Percentiles rank a stretch among this genome's conserved stretches.
phyloP scores from a whole-genome alignment of 1,284 basidiomycete species.

The Lentinula novae-zelandiae region DNA sequence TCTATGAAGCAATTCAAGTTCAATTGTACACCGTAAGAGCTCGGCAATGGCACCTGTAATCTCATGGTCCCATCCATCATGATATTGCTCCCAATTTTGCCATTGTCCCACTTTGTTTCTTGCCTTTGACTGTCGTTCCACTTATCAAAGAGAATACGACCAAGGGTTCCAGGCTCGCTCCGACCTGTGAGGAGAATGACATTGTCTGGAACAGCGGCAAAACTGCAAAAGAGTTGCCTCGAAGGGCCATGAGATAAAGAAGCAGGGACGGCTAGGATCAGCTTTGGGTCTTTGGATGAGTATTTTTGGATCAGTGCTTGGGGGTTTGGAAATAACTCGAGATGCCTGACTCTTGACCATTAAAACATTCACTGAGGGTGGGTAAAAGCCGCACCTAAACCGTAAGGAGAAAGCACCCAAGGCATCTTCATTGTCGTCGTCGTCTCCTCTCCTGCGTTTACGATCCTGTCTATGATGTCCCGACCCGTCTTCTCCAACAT shows the following conservation, averaged over 20 bases:
- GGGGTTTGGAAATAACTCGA: slow-evolving; percentile 87
- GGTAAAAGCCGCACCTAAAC: slow-evolving; percentile 49
- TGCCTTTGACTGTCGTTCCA: slow-evolving; percentile 83
- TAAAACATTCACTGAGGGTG: slow-evolving; percentile 1
- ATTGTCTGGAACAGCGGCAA: slow-evolving; percentile 79
- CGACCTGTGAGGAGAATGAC: slow-evolving; percentile 80
- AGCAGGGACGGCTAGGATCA: slow-evolving; percentile 90
- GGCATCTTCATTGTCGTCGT: slow-evolving; percentile 70
- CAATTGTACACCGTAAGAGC: neutral
- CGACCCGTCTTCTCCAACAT: slow-evolving; percentile 72
- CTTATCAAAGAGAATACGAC: slow-evolving; percentile 75
- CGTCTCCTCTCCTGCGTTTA: slow-evolving; percentile 59
- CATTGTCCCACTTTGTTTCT: slow-evolving; percentile 82
- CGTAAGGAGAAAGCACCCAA: slow-evolving; percentile 72
- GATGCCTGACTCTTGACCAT: slow-evolving; percentile 49
- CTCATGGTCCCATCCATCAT: slow-evolving; percentile 70
- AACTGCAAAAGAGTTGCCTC: slow-evolving; percentile 78
- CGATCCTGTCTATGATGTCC: slow-evolving; percentile 47
- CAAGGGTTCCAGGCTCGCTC: slow-evolving; percentile 79
- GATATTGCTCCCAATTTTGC: slow-evolving; percentile 81
- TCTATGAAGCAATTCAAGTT: slow-evolving; percentile 38
- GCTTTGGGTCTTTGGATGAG: slow-evolving; percentile 84
- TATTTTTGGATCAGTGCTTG: slow-evolving; percentile 79
- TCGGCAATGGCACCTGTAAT: slow-evolving; percentile 51
- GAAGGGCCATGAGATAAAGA: slow-evolving; percentile 93